Conservation (phyloP, 306 rosid genomes). For the Cucumis hystrix region DNA sequence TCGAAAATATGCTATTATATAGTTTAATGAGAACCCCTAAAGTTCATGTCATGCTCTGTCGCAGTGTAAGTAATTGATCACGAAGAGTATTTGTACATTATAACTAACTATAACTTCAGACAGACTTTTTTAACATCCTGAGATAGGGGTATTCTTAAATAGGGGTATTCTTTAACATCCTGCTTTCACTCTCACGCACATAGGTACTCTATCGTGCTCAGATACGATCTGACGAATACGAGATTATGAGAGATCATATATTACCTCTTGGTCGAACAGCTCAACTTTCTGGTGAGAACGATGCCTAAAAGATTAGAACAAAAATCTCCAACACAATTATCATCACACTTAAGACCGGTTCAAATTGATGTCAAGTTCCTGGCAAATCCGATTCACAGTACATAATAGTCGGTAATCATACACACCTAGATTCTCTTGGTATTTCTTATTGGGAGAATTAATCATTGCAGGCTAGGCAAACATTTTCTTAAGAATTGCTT, state of each 20-base stretch:
- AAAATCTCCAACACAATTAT: background rate
- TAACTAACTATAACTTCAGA: background rate
- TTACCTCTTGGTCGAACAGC: constrained; percentile 82
- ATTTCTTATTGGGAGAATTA: background rate
- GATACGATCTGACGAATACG: constrained; percentile 53
- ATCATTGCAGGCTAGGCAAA: background rate
- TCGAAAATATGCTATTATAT: background rate
- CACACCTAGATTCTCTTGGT: background rate
- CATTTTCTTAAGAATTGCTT: background rate
- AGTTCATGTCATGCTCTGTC: background rate
- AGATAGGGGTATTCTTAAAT: too few species aligned
- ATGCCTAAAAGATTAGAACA: constrained; percentile 25
- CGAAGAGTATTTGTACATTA: background rate
- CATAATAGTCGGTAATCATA: background rate
- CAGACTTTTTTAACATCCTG: too few species aligned
- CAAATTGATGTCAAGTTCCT: background rate
- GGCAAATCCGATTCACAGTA: background rate
- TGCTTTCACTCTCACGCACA: constrained; percentile 8
- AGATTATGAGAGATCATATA: constrained; percentile 57
- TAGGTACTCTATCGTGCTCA: constrained; percentile 64
- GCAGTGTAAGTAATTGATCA: background rate
- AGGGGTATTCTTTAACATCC: background rate
- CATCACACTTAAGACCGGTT: background rate
- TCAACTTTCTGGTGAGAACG: constrained; percentile 58
- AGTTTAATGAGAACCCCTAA: background rate